Evolutionary conservation across 2,329 filamentous ascomycete species (phyloP).

Genomic region (Verticillium isaacii): DNA sequence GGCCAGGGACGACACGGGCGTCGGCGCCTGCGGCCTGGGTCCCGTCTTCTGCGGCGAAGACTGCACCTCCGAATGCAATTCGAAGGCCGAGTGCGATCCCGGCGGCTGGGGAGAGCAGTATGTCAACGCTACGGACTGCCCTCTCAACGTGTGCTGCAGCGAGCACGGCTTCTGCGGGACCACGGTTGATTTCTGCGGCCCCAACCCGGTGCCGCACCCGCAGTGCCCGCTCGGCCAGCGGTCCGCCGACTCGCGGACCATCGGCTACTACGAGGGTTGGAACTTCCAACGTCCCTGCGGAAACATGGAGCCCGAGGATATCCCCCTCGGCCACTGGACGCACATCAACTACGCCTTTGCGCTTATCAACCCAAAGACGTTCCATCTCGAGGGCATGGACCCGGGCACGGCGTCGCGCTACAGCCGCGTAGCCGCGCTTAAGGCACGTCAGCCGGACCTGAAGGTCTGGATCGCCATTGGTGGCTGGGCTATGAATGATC

Average conservation of each 20-base stretch:
- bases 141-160: slow-evolving; percentile 32
- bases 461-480: slow-evolving; percentile 34
- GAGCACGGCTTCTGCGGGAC: slow-evolving; percentile 27
- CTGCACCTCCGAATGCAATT: too few species aligned
- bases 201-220: slow-evolving; percentile 1
- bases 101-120: slow-evolving; percentile 21
- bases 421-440: slow-evolving; percentile 14
- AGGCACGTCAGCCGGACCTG: slow-evolving; percentile 20
- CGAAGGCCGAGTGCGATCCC: slow-evolving; percentile 19
- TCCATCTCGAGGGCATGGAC: slow-evolving; percentile 15
- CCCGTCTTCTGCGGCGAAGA: too few species aligned
- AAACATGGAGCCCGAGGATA: slow-evolving; percentile 17
- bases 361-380: slow-evolving; percentile 22
- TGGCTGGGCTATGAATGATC: slow-evolving; percentile 36
- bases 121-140: slow-evolving; percentile 19
- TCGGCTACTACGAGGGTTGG: slow-evolving; percentile 27
- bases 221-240: background rate
- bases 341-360: slow-evolving; percentile 30
- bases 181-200: slow-evolving; percentile 18
- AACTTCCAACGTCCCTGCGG: slow-evolving; percentile 13
- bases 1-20: too few species aligned
- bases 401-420: background rate
- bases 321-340: slow-evolving; percentile 19
- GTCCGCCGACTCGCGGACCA: background rate
- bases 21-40: too few species aligned